Percentiles rank a stretch among this genome's conserved stretches.
phyloP scores from a whole-genome alignment of 352 stramenopile species.

The Globisporangium viniferum region DNA sequence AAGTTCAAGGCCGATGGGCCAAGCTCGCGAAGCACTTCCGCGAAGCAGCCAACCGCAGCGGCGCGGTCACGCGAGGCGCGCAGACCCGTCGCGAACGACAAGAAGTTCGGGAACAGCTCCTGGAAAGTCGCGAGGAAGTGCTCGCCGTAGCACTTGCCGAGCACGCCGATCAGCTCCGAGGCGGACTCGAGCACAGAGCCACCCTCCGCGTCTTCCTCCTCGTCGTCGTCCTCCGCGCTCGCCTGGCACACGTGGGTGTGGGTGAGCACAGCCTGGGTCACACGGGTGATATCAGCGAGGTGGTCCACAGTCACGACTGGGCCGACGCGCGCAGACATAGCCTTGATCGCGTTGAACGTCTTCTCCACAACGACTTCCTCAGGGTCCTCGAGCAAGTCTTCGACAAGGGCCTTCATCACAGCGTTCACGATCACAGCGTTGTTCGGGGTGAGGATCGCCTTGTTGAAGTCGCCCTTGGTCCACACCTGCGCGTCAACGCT shows the following conservation, averaged over 20 bases:
- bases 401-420: constrained; percentile 74
- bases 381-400: constrained; percentile 77
- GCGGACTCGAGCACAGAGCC: constrained; percentile 92
- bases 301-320: constrained; percentile 89
- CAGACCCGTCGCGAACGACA: constrained; percentile 90
- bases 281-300: constrained; percentile 73
- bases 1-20: constrained; percentile 80
- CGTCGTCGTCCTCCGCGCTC: constrained; percentile 84
- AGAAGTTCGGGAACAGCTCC: constrained; percentile 88
- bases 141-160: constrained; percentile 93
- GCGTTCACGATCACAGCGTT: constrained; percentile 73
- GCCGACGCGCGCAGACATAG: constrained; percentile 93
- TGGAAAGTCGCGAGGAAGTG: constrained; percentile 90
- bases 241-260: constrained; percentile 92
- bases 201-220: constrained; percentile 92
- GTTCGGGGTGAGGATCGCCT: constrained; percentile 72
- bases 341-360: constrained; percentile 94
- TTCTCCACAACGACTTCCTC: constrained; percentile 93
- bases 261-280: constrained; percentile 83
- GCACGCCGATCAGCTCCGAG: constrained; percentile 92
- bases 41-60: constrained; percentile 93
- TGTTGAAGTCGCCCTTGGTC: constrained; percentile 82
- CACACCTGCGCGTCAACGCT: constrained; percentile 82
- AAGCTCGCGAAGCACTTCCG: constrained; percentile 93
- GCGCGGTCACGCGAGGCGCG: constrained; percentile 90